phyloP scores from a whole-genome alignment of 768 basidiomycete genomes.

The Gautieria morchelliformis region DNA sequence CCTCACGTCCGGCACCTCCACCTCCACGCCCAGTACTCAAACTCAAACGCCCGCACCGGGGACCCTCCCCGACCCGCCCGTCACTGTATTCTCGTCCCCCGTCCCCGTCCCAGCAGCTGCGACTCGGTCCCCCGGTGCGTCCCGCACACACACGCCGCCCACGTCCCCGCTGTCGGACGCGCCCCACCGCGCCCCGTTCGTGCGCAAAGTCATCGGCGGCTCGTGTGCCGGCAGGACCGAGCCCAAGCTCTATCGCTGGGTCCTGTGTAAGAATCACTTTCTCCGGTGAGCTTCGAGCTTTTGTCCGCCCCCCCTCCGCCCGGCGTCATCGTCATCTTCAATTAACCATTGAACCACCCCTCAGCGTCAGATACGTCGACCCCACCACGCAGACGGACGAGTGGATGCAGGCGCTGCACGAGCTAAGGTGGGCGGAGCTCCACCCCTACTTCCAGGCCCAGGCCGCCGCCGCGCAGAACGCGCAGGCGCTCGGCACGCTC shows the following conservation, averaged over 20 bases:
- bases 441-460: constrained; percentile 3
- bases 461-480: not conserved
- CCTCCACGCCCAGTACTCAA: too few species aligned
- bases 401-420: not conserved
- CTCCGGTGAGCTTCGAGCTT: too few species aligned
- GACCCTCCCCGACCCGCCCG: not conserved
- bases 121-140: not conserved
- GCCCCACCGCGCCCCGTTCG: not conserved
- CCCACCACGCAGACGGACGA: not conserved
- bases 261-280: too few species aligned
- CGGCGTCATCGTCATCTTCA: too few species aligned
- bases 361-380: not conserved
- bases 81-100: not conserved
- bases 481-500: not conserved
- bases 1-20: not conserved
- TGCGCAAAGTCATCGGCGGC: too few species aligned
- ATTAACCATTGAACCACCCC: not conserved
- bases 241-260: too few species aligned
- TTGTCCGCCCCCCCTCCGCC: too few species aligned
- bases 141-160: not conserved
- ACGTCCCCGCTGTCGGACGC: not conserved
- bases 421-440: not conserved
- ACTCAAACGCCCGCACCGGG: not conserved
- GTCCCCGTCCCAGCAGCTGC: too few species aligned
- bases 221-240: too few species aligned